Evolutionary conservation across 2,329 filamentous ascomycete species (phyloP).

Genomic region (Penicillium hordei): DNA sequence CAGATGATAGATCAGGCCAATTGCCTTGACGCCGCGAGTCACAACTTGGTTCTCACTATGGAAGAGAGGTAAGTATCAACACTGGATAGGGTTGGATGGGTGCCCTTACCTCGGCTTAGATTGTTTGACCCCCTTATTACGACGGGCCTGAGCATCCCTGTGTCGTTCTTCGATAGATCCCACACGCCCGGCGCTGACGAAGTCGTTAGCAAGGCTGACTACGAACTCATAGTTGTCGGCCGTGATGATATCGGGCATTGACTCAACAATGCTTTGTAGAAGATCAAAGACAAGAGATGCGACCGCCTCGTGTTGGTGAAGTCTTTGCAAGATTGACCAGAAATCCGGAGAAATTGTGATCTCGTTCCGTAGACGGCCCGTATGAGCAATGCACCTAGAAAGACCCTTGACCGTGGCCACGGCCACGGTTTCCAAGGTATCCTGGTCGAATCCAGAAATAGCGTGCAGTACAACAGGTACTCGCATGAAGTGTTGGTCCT

Average conservation of each 20-base stretch:
- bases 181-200: constrained; percentile 77
- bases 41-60: constrained; percentile 69
- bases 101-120: constrained; percentile 56
- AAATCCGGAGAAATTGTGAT: constrained; percentile 97
- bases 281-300: constrained; percentile 81
- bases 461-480: constrained; percentile 88
- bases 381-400: constrained; percentile 73
- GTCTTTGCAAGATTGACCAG: constrained; percentile 81
- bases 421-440: constrained; percentile 72
- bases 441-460: constrained; percentile 81
- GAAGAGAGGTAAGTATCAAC: constrained; percentile 14
- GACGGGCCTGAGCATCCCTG: constrained; percentile 55
- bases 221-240: constrained; percentile 94
- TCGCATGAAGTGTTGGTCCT: constrained; percentile 88
- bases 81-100: background rate
- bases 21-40: constrained; percentile 73
- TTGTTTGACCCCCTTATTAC: constrained; percentile 54
- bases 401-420: constrained; percentile 76
- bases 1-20: constrained; percentile 78
- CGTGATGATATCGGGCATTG: constrained; percentile 76
- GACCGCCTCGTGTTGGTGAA: constrained; percentile 68
- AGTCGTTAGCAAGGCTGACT: constrained; percentile 80
- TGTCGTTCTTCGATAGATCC: constrained; percentile 69
- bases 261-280: constrained; percentile 72
- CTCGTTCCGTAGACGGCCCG: constrained; percentile 78